A percentile compares a stretch with the other conserved stretches of the same genome.
Conservation (phyloP, 1,139 yeast species). For the Suhomyces bribrorum region DNA sequence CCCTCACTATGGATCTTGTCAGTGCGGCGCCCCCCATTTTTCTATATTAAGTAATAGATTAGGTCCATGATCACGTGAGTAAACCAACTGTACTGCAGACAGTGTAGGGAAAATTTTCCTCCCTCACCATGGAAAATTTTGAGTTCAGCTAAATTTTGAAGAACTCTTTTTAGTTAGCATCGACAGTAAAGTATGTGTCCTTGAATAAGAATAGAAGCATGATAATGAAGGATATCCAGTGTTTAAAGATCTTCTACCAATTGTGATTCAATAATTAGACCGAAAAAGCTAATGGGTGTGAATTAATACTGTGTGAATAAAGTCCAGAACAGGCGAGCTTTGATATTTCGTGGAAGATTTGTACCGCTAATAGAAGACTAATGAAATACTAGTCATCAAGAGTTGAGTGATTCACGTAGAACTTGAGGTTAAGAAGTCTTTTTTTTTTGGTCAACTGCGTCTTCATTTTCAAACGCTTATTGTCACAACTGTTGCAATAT, state of each 20-base stretch:
- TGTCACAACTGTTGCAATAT: constrained; percentile 8
- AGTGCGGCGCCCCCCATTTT: constrained; percentile 1
- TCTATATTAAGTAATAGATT: background rate
- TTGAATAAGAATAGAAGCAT: background rate
- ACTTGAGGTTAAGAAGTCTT: no score
- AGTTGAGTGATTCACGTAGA: no score
- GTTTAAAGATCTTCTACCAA: no score
- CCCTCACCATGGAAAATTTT: constrained; percentile 13
- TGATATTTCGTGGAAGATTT: no score
- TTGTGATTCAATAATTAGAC: no score
- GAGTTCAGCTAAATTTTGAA: constrained; percentile 9
- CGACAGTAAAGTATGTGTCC: constrained; percentile 21
- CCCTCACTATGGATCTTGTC: no score
- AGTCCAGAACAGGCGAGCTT: no score
- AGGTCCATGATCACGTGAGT: constrained; percentile 1
- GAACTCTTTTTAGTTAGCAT: constrained; percentile 19
- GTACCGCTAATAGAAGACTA: no score
- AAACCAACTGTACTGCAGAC: constrained; percentile 1
- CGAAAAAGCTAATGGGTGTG: no score
- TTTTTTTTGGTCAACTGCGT: no score
- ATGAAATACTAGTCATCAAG: no score
- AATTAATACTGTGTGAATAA: no score
- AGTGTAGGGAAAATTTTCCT: constrained; percentile 5
- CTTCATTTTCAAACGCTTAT: background rate
- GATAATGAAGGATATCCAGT: background rate